Conservation (phyloP, 192 early-diverging fungal genomes). For the Dissophora globulifera region DNA sequence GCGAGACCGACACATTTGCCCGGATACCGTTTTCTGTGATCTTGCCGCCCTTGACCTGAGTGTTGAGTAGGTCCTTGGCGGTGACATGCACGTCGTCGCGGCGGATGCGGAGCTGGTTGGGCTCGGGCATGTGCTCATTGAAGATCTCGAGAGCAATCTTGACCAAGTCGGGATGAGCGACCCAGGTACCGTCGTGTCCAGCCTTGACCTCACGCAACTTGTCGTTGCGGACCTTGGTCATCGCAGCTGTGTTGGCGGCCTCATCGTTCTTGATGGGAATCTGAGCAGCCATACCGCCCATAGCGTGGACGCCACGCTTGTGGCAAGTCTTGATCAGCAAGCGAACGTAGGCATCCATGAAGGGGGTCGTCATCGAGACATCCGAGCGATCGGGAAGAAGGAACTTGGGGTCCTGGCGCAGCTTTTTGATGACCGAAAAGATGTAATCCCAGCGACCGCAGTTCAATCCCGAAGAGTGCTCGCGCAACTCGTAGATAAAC, state of each 20-base stretch:
- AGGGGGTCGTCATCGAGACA: conserved; percentile 94
- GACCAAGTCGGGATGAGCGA: conserved; percentile 97
- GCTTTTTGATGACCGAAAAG: conserved; percentile 98
- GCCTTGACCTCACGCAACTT: conserved; percentile 96
- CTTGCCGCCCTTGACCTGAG: conserved; percentile 70
- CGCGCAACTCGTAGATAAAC: conserved; percentile 98
- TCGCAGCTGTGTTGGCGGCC: conserved; percentile 88
- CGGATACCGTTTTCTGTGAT: conserved; percentile 94
- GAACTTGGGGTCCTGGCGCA: conserved; percentile 88
- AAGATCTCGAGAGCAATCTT: conserved; percentile 91
- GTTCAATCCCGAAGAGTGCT: conserved; percentile 99
- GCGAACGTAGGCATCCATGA: conserved; percentile 98
- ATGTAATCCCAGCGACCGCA: conserved; percentile 99
- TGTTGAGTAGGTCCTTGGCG: conserved; percentile 85
- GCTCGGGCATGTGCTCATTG: conserved; percentile 93
- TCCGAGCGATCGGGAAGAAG: conserved; percentile 91
- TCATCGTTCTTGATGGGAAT: conserved; percentile 97
- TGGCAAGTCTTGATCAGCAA: conserved; percentile 98
- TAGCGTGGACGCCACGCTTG: conserved; percentile 97
- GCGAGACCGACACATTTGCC: conserved; percentile 90
- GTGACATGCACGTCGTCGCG: conserved; percentile 92
- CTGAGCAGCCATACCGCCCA: conserved; percentile 99
- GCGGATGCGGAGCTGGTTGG: conserved; percentile 94
- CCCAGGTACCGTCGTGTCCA: conserved; percentile 96
- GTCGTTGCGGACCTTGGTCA: conserved; percentile 94